These are phyloP conservation scores for Sphaerulina populicola DNA, from an alignment of 2,329 filamentous ascomycete species.

Conservation along the genomic window DNA sequence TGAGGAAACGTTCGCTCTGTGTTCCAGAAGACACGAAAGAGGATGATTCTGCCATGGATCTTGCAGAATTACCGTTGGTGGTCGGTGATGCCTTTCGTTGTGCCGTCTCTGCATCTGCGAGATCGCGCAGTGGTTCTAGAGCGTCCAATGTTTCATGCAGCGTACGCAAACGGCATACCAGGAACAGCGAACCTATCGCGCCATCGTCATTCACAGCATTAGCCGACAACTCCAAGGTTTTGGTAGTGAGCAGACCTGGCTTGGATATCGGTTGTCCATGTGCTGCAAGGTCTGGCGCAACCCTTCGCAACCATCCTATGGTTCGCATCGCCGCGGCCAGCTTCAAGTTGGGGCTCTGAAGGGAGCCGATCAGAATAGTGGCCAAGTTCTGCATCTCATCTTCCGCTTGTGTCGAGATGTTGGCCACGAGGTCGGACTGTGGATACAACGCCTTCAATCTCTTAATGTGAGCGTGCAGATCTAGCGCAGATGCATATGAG, in stretches of 20 bases:
- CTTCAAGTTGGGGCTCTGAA: slow-evolving; percentile 72
- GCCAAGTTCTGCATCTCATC: slow-evolving; percentile 83
- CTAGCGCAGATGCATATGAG: slow-evolving; percentile 81
- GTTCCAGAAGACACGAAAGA: slow-evolving; percentile 58
- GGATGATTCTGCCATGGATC: slow-evolving; percentile 34
- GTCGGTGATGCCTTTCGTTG: slow-evolving; percentile 32
- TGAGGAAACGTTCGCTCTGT: slow-evolving; percentile 88
- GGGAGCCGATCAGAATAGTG: slow-evolving; percentile 66
- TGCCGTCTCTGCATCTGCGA: slow-evolving; percentile 76
- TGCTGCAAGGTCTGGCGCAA: slow-evolving; percentile 67
- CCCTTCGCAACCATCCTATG: slow-evolving; percentile 79
- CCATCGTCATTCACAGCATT: slow-evolving; percentile 45
- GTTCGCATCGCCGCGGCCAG: slow-evolving; percentile 84
- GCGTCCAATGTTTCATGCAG: slow-evolving; percentile 73
- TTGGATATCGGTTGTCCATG: slow-evolving; percentile 10
- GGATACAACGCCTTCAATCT: slow-evolving; percentile 77
- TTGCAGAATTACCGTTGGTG: slow-evolving; percentile 27
- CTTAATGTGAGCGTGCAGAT: slow-evolving; percentile 88
- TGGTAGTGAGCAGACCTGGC: slow-evolving; percentile 26
- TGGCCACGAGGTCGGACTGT: slow-evolving; percentile 62
- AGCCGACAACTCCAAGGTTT: slow-evolving; percentile 23
- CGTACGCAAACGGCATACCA: slow-evolving; percentile 75
- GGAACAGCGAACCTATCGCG: slow-evolving; percentile 70
- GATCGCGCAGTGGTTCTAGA: slow-evolving; percentile 71
- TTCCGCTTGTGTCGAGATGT: slow-evolving; percentile 69